phyloP scores from a whole-genome alignment of 257 asterid genomes.

The Ligustrum vulgare region DNA sequence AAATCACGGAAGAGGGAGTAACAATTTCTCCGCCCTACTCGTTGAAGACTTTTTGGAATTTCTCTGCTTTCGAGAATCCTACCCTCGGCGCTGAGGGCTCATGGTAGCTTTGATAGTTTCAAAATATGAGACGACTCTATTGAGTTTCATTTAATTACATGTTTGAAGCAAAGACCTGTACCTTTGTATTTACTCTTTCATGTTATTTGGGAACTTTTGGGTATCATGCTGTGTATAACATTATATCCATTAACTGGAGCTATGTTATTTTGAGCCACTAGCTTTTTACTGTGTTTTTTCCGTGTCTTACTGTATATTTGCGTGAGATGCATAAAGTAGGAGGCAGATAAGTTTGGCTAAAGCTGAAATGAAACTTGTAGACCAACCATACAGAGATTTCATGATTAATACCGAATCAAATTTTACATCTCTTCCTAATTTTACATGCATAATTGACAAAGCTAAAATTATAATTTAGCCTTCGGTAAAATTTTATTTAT shows the following conservation, averaged over 20 bases:
- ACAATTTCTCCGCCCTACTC: constrained; percentile 76
- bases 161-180: not conserved
- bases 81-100: constrained; percentile 87
- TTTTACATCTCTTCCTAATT: too few relatives aligned
- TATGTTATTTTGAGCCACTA: not conserved
- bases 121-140: too few relatives aligned
- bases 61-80: constrained; percentile 85
- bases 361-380: too few relatives aligned
- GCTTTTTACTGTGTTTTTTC: not conserved
- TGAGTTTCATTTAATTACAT: not conserved
- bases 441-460: too few relatives aligned
- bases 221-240: not conserved
- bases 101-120: constrained; percentile 50
- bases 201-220: not conserved
- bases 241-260: not conserved
- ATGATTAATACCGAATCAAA: too few relatives aligned
- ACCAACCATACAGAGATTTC: too few relatives aligned
- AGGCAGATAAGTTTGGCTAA: not conserved
- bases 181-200: not conserved
- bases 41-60: constrained; percentile 80
- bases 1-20: too few relatives aligned
- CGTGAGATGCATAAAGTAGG: not conserved
- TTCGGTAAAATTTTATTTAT: too few relatives aligned
- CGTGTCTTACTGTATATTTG: not conserved
- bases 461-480: too few relatives aligned